These are phyloP conservation scores for Phaeoacremonium minimum DNA, from an alignment of 2,329 filamentous ascomycete species.

Conservation along the genomic window DNA sequence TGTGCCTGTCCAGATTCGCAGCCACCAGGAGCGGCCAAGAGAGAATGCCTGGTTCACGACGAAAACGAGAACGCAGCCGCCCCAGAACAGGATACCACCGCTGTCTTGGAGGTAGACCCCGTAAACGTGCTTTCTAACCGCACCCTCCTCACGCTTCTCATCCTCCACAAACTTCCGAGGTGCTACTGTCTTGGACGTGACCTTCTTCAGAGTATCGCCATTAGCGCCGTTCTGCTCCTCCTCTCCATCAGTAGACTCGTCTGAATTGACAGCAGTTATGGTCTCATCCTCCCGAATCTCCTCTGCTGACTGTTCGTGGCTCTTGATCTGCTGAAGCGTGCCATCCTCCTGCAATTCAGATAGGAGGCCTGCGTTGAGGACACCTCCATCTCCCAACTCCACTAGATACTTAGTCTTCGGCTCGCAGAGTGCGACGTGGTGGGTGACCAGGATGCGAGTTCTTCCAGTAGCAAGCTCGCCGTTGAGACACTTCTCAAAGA, in stretches of 20 bases:
- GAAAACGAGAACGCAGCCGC: slow-evolving; percentile 47
- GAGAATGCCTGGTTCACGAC: slow-evolving; percentile 48
- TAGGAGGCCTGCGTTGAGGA: slow-evolving; percentile 60
- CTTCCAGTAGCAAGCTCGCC: slow-evolving; percentile 65
- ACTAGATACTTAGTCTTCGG: slow-evolving; percentile 70
- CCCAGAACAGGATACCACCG: slow-evolving; percentile 61
- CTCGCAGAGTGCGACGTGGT: slow-evolving; percentile 70
- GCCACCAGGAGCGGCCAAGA: slow-evolving; percentile 60
- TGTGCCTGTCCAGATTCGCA: slow-evolving; percentile 56
- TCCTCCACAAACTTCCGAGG: slow-evolving; percentile 70
- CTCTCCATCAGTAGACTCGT: slow-evolving; percentile 37
- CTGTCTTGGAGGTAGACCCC: slow-evolving; percentile 61
- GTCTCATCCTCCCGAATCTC: slow-evolving; percentile 45
- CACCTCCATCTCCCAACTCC: slow-evolving; percentile 64
- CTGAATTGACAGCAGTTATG: slow-evolving; percentile 51
- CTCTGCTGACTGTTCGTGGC: slow-evolving; percentile 42
- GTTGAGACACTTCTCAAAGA: slow-evolving; percentile 71
- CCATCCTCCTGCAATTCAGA: slow-evolving; percentile 59
- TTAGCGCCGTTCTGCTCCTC: slow-evolving; percentile 30
- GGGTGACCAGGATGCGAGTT: slow-evolving; percentile 76
- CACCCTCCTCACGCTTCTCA: slow-evolving; percentile 66
- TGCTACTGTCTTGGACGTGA: slow-evolving; percentile 43
- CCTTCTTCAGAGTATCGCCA: slow-evolving; percentile 40
- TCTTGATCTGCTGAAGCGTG: slow-evolving; percentile 52
- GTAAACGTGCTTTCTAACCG: slow-evolving; percentile 66